Evolutionary conservation across 2,329 filamentous ascomycete genomes (phyloP).

Genomic region (Scytalidium sp.): DNA sequence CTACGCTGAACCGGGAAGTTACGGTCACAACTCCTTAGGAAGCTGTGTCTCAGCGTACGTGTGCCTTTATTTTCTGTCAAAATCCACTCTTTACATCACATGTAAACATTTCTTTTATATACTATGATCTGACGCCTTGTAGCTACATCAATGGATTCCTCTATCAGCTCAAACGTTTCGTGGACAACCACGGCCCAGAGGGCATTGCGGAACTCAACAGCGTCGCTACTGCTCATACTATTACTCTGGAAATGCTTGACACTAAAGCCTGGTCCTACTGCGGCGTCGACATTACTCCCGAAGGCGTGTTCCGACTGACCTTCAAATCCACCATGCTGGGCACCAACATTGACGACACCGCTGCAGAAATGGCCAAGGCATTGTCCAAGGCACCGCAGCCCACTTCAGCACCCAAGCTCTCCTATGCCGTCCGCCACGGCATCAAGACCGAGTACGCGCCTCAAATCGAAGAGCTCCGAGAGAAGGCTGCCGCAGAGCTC

Average conservation of each 20-base stretch:
- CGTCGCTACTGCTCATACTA: constrained; percentile 38
- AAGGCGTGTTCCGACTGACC: constrained; percentile 46
- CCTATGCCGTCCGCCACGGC: constrained; percentile 39
- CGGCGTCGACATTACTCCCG: constrained; percentile 37
- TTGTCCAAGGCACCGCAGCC: constrained; percentile 41
- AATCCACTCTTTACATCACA: constrained; percentile 26
- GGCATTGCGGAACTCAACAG: constrained; percentile 45
- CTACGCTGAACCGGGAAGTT: constrained; percentile 35
- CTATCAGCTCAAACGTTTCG: constrained; percentile 37
- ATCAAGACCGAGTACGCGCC: constrained; percentile 43
- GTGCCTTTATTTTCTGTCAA: neutral
- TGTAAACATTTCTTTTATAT: constrained; percentile 10
- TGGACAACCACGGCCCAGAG: constrained; percentile 33
- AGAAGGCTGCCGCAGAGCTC: constrained; percentile 34
- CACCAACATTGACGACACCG: constrained; percentile 39
- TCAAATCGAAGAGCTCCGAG: constrained; percentile 36
- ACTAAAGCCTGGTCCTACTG: constrained; percentile 40
- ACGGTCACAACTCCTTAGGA: constrained; percentile 37
- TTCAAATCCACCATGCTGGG: constrained; percentile 42
- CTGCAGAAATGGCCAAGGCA: constrained; percentile 37
- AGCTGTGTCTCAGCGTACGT: constrained; percentile 40
- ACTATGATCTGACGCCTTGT: neutral
- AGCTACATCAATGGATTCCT: constrained; percentile 45
- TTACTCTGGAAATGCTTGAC: constrained; percentile 45
- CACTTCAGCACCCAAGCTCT: constrained; percentile 29